These are phyloP conservation scores for Phytophthora crassamura DNA, from an alignment of 352 stramenopile genomes.

Conservation along the genomic window DNA sequence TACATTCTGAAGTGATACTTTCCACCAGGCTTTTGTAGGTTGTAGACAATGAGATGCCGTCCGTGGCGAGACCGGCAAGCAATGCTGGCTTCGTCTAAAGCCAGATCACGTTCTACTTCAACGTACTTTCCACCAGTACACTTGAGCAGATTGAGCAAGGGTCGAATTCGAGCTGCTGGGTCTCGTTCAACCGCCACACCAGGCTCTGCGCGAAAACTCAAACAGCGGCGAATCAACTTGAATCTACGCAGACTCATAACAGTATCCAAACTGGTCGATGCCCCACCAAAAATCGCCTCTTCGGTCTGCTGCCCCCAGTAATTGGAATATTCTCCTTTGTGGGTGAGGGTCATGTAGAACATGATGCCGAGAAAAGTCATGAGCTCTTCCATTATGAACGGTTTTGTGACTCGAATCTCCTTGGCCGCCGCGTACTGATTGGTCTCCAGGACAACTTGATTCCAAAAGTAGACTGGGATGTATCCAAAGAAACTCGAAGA, in stretches of 20 bases:
- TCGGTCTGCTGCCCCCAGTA: too few relatives aligned
- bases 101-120: constrained; percentile 28
- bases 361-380: constrained; percentile 16
- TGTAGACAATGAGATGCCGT: constrained; percentile 30
- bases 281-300: too few relatives aligned
- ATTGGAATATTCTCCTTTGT: too few relatives aligned
- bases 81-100: constrained; percentile 40
- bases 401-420: constrained; percentile 2
- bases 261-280: too few relatives aligned
- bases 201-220: too few relatives aligned
- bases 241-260: too few relatives aligned
- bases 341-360: too few relatives aligned
- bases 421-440: constrained; percentile 11
- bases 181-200: too few relatives aligned
- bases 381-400: constrained; percentile 19
- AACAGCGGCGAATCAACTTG: too few relatives aligned
- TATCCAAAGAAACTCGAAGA: constrained; percentile 9
- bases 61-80: constrained; percentile 28
- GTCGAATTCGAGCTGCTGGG: constrained; percentile 31
- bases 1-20: too few relatives aligned
- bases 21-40: too few relatives aligned
- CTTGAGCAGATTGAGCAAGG: constrained; percentile 38
- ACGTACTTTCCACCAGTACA: constrained; percentile 24
- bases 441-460: constrained; percentile 7
- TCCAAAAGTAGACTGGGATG: constrained; percentile 4